Conservation (phyloP, 805 yeast genomes). For the Maudiozyma serrabonitensis region DNA sequence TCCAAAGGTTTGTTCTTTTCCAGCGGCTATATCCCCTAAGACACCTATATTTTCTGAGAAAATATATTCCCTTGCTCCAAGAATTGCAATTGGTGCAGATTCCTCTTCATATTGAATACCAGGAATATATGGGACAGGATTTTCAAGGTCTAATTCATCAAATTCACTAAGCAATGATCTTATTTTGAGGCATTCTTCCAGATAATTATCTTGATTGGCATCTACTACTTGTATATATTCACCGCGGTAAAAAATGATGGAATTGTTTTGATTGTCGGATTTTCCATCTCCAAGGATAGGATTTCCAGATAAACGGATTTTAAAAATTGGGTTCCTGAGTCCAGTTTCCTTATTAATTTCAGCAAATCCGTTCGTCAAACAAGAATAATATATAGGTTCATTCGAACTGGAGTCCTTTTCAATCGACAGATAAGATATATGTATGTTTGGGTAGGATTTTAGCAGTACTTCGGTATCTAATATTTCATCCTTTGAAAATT, state of each 20-base stretch:
- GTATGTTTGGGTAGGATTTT: conserved; percentile 60
- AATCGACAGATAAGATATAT: conserved; percentile 46
- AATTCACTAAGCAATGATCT: conserved; percentile 83
- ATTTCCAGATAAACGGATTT: conserved; percentile 78
- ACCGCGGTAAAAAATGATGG: conserved; percentile 80
- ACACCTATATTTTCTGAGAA: conserved; percentile 90
- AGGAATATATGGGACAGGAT: conserved; percentile 49
- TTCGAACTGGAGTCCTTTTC: conserved; percentile 24
- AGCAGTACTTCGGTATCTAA: conserved; percentile 59
- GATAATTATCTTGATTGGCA: conserved; percentile 91
- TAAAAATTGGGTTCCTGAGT: conserved; percentile 49
- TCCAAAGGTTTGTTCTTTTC: conserved; percentile 95
- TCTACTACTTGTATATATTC: conserved; percentile 92
- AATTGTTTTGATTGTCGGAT: conserved; percentile 88
- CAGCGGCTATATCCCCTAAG: conserved; percentile 93
- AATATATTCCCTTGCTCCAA: conserved; percentile 92
- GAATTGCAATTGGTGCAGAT: conserved; percentile 87
- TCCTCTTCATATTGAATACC: conserved; percentile 37
- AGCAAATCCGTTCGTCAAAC: conserved; percentile 55
- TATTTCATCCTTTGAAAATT: conserved; percentile 54
- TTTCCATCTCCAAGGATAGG: conserved; percentile 96
- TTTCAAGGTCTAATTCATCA: conserved; percentile 59
- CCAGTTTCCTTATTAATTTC: conserved; percentile 45
- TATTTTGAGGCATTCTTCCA: conserved; percentile 89
- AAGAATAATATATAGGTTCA: conserved; percentile 43